Conservation (phyloP, 2,329 filamentous ascomycete genomes). For the Ceratocystis lukuohia region DNA sequence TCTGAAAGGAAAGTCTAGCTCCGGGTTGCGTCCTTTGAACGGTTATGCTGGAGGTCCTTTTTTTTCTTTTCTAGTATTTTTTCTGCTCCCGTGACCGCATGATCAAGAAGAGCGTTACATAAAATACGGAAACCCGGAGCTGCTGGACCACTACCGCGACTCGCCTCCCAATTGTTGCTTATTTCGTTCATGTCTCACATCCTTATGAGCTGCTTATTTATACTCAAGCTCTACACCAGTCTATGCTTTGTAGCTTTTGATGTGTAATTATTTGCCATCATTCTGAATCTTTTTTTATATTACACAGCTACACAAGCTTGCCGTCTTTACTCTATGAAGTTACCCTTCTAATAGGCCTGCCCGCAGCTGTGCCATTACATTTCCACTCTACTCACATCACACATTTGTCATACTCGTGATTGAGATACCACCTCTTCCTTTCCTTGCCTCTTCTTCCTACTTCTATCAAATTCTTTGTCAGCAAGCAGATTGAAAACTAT, state of each 20-base stretch:
- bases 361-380: background rate
- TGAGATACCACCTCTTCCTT: background rate
- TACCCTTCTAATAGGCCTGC: background rate
- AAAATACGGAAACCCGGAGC: background rate
- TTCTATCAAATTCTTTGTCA: background rate
- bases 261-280: background rate
- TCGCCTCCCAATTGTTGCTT: background rate
- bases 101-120: background rate
- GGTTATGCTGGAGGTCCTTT: background rate
- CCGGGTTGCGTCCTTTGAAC: background rate
- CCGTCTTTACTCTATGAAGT: background rate
- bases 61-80: background rate
- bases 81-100: background rate
- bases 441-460: background rate
- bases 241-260: background rate
- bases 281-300: background rate
- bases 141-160: background rate
- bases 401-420: background rate
- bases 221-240: background rate
- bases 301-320: background rate
- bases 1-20: background rate
- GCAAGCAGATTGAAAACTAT: background rate
- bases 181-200: background rate
- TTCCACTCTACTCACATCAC: background rate
- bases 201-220: background rate